Base-by-base conservation (phyloP, 1,139 yeast genomes). In the Suhomyces kunorum region DNA sequence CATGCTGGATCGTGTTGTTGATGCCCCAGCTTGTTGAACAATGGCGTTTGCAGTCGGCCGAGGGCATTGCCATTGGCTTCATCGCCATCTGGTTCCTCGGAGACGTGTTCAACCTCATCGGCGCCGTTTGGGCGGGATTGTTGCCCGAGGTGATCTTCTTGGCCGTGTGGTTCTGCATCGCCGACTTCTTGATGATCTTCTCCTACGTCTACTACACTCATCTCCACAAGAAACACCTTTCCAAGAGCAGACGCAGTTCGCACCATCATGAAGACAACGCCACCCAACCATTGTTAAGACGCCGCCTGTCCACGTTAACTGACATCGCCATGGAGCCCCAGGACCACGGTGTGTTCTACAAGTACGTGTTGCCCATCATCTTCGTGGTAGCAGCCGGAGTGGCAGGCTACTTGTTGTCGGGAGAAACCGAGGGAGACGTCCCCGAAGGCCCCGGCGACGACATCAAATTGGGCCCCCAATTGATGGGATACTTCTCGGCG, bases 11-110 rank as follows among this genome's bases (percentile, higher is more conserved):
- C 18, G 90, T 86, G n/a, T 65, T 86, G 35, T 71, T 85, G 45
- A 66, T 85, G 54, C 95, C 95, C 1, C 95, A 87, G 61, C 72
- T 86, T 34, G 76, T 86, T 28, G 95, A 86, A 58, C 94, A 86
- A 61, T 86, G 90, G 90, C 66, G 85, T 44, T 65, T 81, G 39
- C 82, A 84, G 56, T 78, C 87, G 17, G 87, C 89, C 4, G 92
- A 85, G 28, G 95, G 95, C 5, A 80, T 86, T 16, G 82, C 94
- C 24, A 73, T 83, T 28, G 78, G 83, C 3, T 86, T 86, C 54
- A 73, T 86, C 23, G 53, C 76, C 13, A 76, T 83, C 40, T 86
- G 95, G 95, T 74, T 83, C 38, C 51, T 81, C 23, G 95, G 95
- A 8, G 95, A 86, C 55, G 40, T 85, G 8, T 72, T 81, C 50